These are phyloP conservation scores for Stellera chamaejasme DNA, from an alignment of 345 rosid species.

Conservation along the genomic window DNA sequence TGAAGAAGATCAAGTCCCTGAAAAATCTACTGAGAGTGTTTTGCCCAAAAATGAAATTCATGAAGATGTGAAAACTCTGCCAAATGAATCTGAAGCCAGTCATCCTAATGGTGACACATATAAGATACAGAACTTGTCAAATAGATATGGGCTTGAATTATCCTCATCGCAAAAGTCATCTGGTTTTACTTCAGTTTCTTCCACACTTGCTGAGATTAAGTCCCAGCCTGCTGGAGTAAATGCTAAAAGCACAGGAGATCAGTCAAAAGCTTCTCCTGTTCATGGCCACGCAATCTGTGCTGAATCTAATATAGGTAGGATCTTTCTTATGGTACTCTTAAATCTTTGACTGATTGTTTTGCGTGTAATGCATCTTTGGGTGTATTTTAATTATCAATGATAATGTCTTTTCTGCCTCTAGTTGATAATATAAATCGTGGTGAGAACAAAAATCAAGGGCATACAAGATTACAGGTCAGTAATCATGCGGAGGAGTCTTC, in stretches of 20 bases:
- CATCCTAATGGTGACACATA: conserved; percentile 23
- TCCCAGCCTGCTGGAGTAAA: conserved; percentile 17
- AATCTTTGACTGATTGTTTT: conserved; percentile 1
- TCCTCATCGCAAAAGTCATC: conserved; percentile 38
- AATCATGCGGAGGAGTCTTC: conserved; percentile 19
- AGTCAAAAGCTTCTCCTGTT: too few species aligned
- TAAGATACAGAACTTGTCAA: conserved; percentile 25
- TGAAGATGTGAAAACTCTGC: conserved; percentile 20
- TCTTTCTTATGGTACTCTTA: too few species aligned
- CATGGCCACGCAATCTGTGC: neutral
- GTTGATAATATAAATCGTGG: conserved; percentile 18
- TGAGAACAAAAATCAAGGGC: conserved; percentile 27
- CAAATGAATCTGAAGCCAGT: conserved; percentile 22
- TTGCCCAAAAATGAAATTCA: conserved; percentile 25
- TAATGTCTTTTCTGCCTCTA: conserved; percentile 13
- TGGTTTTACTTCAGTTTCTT: conserved; percentile 27
- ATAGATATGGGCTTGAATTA: conserved; percentile 26
- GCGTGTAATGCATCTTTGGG: neutral
- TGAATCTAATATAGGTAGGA: conserved; percentile 20
- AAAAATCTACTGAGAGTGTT: conserved; percentile 33
- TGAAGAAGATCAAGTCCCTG: conserved; percentile 34
- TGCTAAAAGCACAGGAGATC: conserved; percentile 2
- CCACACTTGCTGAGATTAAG: conserved; percentile 23
- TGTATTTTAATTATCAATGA: conserved; percentile 1
- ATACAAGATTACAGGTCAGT: conserved; percentile 16